Base-by-base conservation (phyloP, 805 yeast species). In the Jamesozyma jinghongensis region DNA sequence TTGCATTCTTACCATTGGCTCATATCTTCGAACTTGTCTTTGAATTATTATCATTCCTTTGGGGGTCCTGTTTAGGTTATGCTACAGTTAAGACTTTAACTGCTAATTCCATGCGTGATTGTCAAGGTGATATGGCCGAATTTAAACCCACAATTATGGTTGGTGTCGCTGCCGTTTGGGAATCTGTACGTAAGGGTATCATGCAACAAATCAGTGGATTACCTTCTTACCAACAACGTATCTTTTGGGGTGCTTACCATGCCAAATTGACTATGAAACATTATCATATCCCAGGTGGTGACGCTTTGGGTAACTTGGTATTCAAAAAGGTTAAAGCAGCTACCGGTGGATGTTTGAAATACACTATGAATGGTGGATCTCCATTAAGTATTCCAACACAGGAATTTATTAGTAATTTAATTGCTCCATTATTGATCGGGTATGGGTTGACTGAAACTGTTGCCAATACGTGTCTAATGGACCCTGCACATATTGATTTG, bases 161-260 rank as follows among this genome's bases (percentile, higher is more conserved):
- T 49, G 98, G 96, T 64, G 98, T 92, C 42, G 97, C 97, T 14
- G 95, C 97, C 4, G 97, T 92, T 40, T 92, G 96, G 95, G 98
- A 92, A 70, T 73, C 82, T 30, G 85, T 92, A 46, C 82, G 88
- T 64, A 92, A 92, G 70, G 98, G 98, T 44, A 82, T 92, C 44
- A 46, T 85, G 43, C 75, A 75, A 41, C 87, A 88, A 67, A 75
- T 92, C 50, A 68, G 71, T 50, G 73, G 77, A 54, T 70, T 71
- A 54, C 82, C 95, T 14, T 53, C 76, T 13, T 52, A 79, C 19
- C 71, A 74, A 26, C 95, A 86, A 66, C 83, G 76, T 61, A 56
- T 90, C 34, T 92, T 92, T 62, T 92, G 98, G 97, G 71, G 77
- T 22, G 90, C 95, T 8, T 86, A 69, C 66, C 72, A 74, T 56